Conservation (phyloP, 768 basidiomycete genomes). For the Daedaleopsis nitida region DNA sequence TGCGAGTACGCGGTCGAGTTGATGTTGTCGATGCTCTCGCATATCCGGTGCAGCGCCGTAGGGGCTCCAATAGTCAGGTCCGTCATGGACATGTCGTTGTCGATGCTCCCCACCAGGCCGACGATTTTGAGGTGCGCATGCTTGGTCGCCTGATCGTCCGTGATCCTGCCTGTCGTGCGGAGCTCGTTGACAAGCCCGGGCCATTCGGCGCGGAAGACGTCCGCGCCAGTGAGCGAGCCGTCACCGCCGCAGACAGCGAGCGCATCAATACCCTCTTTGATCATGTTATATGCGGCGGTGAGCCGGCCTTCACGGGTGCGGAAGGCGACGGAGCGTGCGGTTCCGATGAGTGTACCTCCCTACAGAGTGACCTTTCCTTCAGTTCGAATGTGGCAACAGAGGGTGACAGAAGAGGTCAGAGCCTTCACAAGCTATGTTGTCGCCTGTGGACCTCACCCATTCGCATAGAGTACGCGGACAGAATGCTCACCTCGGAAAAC, state of each 20-base stretch:
- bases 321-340: slow-evolving; percentile 83
- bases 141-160: slow-evolving; percentile 64
- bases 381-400: not conserved
- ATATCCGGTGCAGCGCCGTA: slow-evolving; percentile 94
- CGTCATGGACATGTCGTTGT: slow-evolving; percentile 99
- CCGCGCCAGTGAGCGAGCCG: slow-evolving; percentile 94
- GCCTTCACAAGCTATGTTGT: no score
- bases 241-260: slow-evolving; percentile 98
- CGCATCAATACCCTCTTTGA: slow-evolving; percentile 97
- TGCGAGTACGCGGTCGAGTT: slow-evolving; percentile 96
- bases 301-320: slow-evolving; percentile 86
- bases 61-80: slow-evolving; percentile 96
- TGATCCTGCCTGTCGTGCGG: slow-evolving; percentile 70
- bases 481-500: slow-evolving; percentile 74
- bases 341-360: slow-evolving; percentile 97
- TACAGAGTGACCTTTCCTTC: slow-evolving; percentile 30
- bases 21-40: slow-evolving; percentile 97
- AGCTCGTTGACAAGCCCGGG: slow-evolving; percentile 77
- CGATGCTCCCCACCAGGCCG: slow-evolving; percentile 98
- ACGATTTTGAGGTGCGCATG: slow-evolving; percentile 92
- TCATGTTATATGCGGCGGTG: slow-evolving; percentile 86
- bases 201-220: slow-evolving; percentile 94
- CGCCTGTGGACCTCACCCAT: no score
- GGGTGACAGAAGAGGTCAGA: no score
- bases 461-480: not conserved